Evolutionary conservation across 1,284 basidiomycete genomes (phyloP).

Genomic region (Coniferiporia weirii): DNA sequence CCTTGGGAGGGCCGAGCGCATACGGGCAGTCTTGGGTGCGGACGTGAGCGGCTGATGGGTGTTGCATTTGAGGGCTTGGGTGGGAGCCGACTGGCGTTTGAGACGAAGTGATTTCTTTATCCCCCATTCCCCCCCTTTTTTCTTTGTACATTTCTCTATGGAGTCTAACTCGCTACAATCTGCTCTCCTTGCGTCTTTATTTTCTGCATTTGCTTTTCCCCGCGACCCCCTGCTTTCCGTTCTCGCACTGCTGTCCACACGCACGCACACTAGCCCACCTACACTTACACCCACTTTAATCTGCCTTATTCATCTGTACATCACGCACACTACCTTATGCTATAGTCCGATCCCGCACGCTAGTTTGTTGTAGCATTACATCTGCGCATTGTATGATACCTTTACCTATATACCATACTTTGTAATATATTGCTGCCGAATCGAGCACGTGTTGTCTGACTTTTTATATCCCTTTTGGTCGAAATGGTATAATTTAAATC

Average conservation of each 20-base stretch:
- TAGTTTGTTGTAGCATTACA: background rate
- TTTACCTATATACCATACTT: background rate
- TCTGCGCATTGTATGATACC: background rate
- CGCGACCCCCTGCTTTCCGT: background rate
- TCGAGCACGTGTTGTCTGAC: background rate
- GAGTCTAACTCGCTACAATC: background rate
- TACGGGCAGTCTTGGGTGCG: slow-evolving; percentile 43
- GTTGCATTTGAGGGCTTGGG: slow-evolving; percentile 56
- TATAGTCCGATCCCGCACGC: background rate
- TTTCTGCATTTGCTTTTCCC: background rate
- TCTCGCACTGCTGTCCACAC: background rate
- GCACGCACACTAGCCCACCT: background rate
- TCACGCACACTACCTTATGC: background rate
- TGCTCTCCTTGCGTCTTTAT: background rate
- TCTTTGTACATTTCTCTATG: background rate
- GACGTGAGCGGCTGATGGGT: slow-evolving; percentile 50
- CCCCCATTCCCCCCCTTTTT: background rate
- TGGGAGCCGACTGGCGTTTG: slow-evolving; percentile 39
- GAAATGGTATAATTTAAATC: background rate
- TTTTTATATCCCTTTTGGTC: no score
- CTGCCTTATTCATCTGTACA: background rate
- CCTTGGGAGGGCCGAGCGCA: slow-evolving; percentile 42
- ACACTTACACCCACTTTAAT: background rate
- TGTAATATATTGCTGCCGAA: no score
- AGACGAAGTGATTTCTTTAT: slow-evolving; percentile 9